A percentile compares a stretch with the other conserved stretches of the same genome.
Evolutionary conservation across 164 flowering plant genomes (phyloP).

Genomic region (Platanus orientalis): DNA sequence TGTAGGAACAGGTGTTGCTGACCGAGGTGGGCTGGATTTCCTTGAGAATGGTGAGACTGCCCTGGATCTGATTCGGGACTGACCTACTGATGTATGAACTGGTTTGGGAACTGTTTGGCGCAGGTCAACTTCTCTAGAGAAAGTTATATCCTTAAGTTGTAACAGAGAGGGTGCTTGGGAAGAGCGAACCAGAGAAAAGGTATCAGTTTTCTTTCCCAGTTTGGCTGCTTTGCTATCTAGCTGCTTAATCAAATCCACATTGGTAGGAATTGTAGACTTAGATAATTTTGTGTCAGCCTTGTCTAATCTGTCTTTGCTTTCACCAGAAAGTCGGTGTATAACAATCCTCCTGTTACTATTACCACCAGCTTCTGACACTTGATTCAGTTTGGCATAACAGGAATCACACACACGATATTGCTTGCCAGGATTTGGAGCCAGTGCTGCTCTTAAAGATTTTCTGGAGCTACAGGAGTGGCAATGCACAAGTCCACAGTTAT

Average conservation of each 20-base stretch:
- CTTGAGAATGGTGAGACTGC: conserved; percentile 95
- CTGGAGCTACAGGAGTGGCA: conserved; percentile 85
- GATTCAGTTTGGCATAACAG: conserved; percentile 56
- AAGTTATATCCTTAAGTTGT: conserved; percentile 64
- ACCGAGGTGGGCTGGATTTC: conserved; percentile 93
- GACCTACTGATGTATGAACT: conserved; percentile 35
- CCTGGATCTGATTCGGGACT: conserved; percentile 71
- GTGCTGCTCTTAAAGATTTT: conserved; percentile 65
- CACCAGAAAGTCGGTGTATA: conserved; percentile 84
- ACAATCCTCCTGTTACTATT: conserved; percentile 44
- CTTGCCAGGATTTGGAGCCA: conserved; percentile 75
- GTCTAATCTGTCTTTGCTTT: conserved; percentile 85
- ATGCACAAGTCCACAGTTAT: conserved; percentile 82
- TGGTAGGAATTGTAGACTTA: conserved; percentile 58
- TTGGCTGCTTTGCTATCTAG: conserved; percentile 82
- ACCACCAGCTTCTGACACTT: conserved; percentile 43
- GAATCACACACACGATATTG: conserved; percentile 75
- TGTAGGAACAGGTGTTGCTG: conserved; percentile 92
- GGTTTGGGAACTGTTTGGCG: conserved; percentile 59
- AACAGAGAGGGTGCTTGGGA: conserved; percentile 62
- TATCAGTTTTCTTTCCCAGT: conserved; percentile 77
- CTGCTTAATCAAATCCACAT: conserved; percentile 81
- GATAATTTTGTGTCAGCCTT: conserved; percentile 61
- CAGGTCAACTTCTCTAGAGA: conserved; percentile 48
- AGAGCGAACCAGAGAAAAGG: conserved; percentile 54